Evolutionary conservation across 2,329 filamentous ascomycete genomes (phyloP), one percentile per base, ranked within the genome.

Genomic region (Exophiala bonariae): DNA sequence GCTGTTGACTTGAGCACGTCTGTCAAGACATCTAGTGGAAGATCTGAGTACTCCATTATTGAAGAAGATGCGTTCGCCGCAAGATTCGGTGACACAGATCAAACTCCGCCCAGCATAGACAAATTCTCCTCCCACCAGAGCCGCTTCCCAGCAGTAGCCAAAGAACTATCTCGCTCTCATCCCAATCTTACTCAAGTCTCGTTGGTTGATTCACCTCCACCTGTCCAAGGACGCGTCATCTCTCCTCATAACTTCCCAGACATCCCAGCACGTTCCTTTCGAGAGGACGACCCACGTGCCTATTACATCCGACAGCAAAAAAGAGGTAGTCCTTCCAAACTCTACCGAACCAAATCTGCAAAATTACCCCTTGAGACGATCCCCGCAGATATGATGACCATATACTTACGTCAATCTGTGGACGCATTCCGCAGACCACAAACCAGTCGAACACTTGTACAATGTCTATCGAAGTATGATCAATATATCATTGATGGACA

Each of bases 141-240:
- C 40, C 58, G 63, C 40, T 66, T 63, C 45, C 57, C 63, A 5
- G 61, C 61, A 37, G 65, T 63, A 4, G 54, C 26, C 28, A 33
- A 60, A 40, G 59, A 36, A 13, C 20, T 44, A 10, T 47, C 44
- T 16, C 44, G 44, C 18, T 40, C 49, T n/a, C 49, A 47, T 44
- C 44, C 41, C 3, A n/a, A 20, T 4, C 5, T n/a, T 18, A 30
- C 4, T 6, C n/a, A n/a, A 32, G 22, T 13, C 3, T 33, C 2
- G 42, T 34, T 13, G 23, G 23, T 6, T 11, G 23, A 11, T 11
- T 26, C 23, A 11, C 11, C 23, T 6, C 23, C 23, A 6, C 6
- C 23, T 26, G 6, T 11, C 23, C 23, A 26, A 26, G 6, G 23
- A 26, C 11, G 23, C 6, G 23, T 6, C 23, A 6, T 6, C 23